A percentile compares a stretch with the other conserved stretches of the same genome.
phyloP scores from a whole-genome alignment of 139 green algal genomes.

The Chlorella sorokiniana region DNA sequence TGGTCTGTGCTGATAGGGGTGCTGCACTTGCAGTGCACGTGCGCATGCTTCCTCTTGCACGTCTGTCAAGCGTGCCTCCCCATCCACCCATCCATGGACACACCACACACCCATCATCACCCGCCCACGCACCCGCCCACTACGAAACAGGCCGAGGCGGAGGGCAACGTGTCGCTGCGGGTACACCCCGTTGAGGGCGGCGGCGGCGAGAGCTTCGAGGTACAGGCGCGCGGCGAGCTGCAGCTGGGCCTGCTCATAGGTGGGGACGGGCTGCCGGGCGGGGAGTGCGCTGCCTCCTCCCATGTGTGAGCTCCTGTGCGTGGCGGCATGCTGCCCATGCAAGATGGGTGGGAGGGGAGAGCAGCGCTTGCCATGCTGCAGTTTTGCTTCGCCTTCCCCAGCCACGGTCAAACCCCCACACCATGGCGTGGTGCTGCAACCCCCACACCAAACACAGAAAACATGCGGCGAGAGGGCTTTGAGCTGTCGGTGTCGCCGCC shows the following conservation, averaged over 20 bases:
- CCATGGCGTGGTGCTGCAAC: background rate
- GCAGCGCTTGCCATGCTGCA: background rate
- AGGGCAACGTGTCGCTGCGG: slow-evolving; percentile 79
- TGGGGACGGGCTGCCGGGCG: background rate
- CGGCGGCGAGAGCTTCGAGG: slow-evolving; percentile 68
- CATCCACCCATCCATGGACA: background rate
- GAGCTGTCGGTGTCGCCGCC: slow-evolving; percentile 90
- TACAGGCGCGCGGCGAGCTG: slow-evolving; percentile 88
- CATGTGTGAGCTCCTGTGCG: no score
- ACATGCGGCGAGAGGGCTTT: slow-evolving; percentile 84
- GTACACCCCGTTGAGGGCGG: slow-evolving; percentile 42
- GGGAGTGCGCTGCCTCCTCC: no score
- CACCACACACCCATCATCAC: background rate
- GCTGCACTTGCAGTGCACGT: no score
- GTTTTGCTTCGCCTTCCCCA: background rate
- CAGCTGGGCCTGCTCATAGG: slow-evolving; percentile 90
- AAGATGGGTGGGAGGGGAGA: background rate
- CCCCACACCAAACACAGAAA: slow-evolving; percentile 56
- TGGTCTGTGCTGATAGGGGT: no score
- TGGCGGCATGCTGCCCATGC: no score
- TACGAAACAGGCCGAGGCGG: slow-evolving; percentile 74
- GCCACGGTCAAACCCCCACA: no score
- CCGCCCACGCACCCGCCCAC: background rate
- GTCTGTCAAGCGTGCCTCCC: background rate
- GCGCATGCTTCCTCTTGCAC: no score